Evolutionary conservation across 2,329 filamentous ascomycete genomes (phyloP).

Genomic region (Colletotrichum scovillei): DNA sequence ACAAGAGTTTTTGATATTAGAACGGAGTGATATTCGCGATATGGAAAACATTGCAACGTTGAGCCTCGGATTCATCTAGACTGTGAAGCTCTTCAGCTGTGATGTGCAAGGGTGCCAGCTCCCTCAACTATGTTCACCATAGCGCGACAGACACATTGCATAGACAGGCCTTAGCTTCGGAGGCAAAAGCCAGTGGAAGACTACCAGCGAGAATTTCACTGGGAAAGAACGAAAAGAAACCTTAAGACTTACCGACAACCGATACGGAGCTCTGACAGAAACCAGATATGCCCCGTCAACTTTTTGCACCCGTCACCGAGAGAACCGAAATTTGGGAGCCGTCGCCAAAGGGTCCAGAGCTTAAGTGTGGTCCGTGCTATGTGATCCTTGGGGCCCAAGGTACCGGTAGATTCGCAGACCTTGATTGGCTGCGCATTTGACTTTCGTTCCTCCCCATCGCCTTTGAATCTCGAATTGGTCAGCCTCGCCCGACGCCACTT

Average conservation of each 20-base stretch:
- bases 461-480: background rate
- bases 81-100: background rate
- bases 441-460: background rate
- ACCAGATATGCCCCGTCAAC: background rate
- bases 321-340: conserved; percentile 19
- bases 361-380: conserved; percentile 17
- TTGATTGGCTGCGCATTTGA: conserved; percentile 25
- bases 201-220: background rate
- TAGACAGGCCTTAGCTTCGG: background rate
- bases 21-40: background rate
- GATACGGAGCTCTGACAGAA: background rate
- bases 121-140: background rate
- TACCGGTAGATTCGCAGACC: background rate
- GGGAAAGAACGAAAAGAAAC: background rate
- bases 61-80: background rate
- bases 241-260: background rate
- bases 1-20: background rate
- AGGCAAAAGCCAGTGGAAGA: background rate
- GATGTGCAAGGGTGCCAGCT: background rate
- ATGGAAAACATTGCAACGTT: background rate
- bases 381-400: background rate
- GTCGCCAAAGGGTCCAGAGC: background rate
- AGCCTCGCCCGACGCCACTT: conserved; percentile 18
- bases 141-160: background rate
- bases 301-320: conserved; percentile 12